phyloP scores from a whole-genome alignment of 192 early-diverging fungal genomes.

The Podila horticola region DNA sequence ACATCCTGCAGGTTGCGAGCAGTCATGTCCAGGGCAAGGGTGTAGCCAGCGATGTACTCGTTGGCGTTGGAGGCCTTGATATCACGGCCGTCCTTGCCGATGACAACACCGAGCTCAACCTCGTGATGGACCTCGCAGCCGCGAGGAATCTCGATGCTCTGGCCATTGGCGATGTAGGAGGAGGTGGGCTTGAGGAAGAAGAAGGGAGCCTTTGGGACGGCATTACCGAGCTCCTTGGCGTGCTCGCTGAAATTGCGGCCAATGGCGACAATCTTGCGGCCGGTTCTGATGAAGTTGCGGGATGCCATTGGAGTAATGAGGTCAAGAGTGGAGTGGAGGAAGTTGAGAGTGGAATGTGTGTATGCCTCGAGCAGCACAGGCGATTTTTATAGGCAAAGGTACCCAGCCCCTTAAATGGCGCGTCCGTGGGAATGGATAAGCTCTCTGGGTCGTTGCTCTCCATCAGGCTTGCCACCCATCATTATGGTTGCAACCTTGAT shows the following conservation, averaged over 20 bases:
- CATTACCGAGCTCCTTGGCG: constrained; percentile 92
- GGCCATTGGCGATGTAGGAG: constrained; percentile 75
- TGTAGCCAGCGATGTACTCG: constrained; percentile 78
- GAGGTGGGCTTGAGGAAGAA: constrained; percentile 96
- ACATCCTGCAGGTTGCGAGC: constrained; percentile 86
- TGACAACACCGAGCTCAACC: constrained; percentile 93
- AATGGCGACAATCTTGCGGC: constrained; percentile 94
- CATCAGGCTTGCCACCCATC: too few relatives aligned
- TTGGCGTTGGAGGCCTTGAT: constrained; percentile 71
- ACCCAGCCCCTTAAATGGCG: too few relatives aligned
- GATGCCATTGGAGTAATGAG: constrained; percentile 46
- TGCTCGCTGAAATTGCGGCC: constrained; percentile 95
- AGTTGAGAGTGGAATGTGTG: neutral
- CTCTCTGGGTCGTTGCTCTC: too few relatives aligned
- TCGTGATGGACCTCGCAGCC: constrained; percentile 90
- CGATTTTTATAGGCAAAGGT: too few relatives aligned
- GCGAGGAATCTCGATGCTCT: constrained; percentile 81
- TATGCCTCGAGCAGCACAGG: neutral
- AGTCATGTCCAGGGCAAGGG: constrained; percentile 92
- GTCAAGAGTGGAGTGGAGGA: neutral
- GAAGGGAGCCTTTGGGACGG: constrained; percentile 88
- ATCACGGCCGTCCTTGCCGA: constrained; percentile 82
- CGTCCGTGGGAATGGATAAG: too few relatives aligned
- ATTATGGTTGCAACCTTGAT: too few relatives aligned
- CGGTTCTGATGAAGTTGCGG: constrained; percentile 61